Evolutionary conservation across 176 grass and related monocot species (phyloP).

Genomic region (Microstegium vimineum): DNA sequence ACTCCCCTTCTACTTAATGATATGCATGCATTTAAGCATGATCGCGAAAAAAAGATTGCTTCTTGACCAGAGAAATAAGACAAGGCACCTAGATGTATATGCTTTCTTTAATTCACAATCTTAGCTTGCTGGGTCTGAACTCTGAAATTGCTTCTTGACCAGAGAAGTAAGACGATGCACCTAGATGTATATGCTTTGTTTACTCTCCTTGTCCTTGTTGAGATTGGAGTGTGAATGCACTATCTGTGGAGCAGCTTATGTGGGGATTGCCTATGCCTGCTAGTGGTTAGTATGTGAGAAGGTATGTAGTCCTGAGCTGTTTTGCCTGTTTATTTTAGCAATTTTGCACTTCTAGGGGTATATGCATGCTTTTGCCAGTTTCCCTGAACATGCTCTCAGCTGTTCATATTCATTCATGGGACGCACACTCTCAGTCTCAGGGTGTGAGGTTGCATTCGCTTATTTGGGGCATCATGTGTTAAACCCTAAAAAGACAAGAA

Average conservation of each 20-base stretch:
- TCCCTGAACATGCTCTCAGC: not conserved
- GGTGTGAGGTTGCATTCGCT: not conserved
- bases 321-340: not conserved
- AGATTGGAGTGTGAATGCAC: not conserved
- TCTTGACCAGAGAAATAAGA: no score
- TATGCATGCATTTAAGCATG: no score
- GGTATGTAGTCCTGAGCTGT: not conserved
- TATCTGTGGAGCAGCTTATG: not conserved
- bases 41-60: no score
- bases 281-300: not conserved
- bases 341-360: not conserved
- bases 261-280: slow-evolving; percentile 2
- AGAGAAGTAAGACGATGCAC: not conserved
- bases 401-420: not conserved
- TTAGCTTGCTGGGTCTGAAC: not conserved
- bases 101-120: no score
- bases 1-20: no score
- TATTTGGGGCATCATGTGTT: not conserved
- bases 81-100: no score
- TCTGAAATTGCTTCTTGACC: not conserved
- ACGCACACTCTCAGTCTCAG: not conserved
- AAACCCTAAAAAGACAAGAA: not conserved
- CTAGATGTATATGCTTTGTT: not conserved
- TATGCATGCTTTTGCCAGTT: not conserved
- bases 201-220: not conserved